These are phyloP conservation scores for Prosopis cineraria DNA, from an alignment of 306 rosid species.

Conservation along the genomic window DNA sequence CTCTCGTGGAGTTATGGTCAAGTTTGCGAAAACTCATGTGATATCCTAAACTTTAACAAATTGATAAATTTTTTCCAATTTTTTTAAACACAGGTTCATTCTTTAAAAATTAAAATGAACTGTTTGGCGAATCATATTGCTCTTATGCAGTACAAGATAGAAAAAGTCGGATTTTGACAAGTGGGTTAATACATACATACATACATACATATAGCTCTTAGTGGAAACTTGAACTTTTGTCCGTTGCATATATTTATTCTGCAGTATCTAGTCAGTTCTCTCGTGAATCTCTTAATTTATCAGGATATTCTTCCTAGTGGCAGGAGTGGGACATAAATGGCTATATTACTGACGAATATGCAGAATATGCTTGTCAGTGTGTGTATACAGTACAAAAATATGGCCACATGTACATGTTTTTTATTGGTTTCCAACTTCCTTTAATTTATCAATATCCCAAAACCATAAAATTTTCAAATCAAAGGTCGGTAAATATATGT, in stretches of 20 bases:
- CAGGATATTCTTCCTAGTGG: too few relatives aligned
- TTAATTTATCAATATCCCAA: background rate
- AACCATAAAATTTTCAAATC: constrained; percentile 11
- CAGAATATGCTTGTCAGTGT: background rate
- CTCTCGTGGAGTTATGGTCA: background rate
- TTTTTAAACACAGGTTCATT: background rate
- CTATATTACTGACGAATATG: constrained; percentile 7
- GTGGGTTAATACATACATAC: constrained; percentile 28
- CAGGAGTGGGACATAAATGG: background rate
- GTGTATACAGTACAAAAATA: too few relatives aligned
- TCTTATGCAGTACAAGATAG: constrained; percentile 3
- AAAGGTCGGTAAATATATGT: constrained; percentile 30
- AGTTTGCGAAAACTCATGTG: background rate
- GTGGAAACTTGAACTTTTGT: constrained; percentile 18
- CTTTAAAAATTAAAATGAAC: background rate
- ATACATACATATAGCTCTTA: background rate
- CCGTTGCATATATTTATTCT: constrained; percentile 11
- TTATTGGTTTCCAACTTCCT: constrained; percentile 14
- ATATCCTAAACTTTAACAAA: background rate
- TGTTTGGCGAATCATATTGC: constrained; percentile 29
- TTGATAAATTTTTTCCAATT: background rate
- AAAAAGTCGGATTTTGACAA: constrained; percentile 29
- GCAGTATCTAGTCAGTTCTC: constrained; percentile 5
- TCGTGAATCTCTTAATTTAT: constrained; percentile 26
- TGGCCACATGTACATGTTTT: background rate